Conservation (phyloP, 2,329 filamentous ascomycete species). For the Coleophoma crateriformis region DNA sequence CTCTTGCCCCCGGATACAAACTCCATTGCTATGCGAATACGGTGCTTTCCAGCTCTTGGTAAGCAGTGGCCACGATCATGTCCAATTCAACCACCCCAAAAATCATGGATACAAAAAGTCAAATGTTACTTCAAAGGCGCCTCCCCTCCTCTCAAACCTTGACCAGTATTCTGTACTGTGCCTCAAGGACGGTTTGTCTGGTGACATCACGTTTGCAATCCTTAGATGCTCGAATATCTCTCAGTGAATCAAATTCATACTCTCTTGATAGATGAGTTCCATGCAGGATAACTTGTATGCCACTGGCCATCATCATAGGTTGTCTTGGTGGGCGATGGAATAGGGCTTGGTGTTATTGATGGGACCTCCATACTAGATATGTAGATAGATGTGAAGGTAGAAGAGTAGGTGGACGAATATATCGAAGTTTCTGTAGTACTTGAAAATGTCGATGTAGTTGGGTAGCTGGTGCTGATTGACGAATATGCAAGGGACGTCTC, state of each 20-base stretch:
- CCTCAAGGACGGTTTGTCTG: too few species aligned
- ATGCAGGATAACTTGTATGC: conserved; percentile 23
- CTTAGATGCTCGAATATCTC: too few species aligned
- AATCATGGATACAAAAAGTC: not conserved
- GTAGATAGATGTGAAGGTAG: conserved; percentile 1
- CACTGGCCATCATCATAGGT: conserved; percentile 24
- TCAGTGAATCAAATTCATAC: not conserved
- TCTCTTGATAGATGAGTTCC: conserved; percentile 4
- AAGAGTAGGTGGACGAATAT: not conserved
- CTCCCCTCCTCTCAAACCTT: too few species aligned
- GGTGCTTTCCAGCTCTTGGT: conserved; percentile 26
- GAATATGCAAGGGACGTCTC: too few species aligned
- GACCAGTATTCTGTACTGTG: too few species aligned
- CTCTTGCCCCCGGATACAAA: not conserved
- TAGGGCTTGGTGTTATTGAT: conserved; percentile 2
- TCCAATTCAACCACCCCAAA: not conserved
- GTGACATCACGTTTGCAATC: too few species aligned
- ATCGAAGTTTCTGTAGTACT: not conserved
- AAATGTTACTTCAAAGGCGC: not conserved
- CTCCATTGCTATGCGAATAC: conserved; percentile 10
- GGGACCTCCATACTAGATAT: not conserved
- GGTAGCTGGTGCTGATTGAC: too few species aligned
- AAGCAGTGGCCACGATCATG: conserved; percentile 5
- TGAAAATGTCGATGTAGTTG: not conserved
- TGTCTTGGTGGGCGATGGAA: conserved; percentile 2